Evolutionary conservation across 768 basidiomycete species (phyloP).

Genomic region (Suillus cothurnatus): DNA sequence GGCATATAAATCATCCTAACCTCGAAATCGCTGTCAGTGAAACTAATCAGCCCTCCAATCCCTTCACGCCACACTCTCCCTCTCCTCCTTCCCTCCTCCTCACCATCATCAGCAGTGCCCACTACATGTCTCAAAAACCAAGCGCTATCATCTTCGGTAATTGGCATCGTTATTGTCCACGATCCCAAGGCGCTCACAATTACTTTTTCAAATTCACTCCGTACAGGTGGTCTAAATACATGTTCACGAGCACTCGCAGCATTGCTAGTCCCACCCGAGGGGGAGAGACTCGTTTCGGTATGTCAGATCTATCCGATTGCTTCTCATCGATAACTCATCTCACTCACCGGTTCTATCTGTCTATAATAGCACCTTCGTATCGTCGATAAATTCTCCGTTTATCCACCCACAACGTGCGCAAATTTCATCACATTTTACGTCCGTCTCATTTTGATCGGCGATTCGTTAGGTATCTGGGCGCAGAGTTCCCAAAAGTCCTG

Average conservation of each 20-base stretch:
- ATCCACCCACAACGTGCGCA: constrained; percentile 72
- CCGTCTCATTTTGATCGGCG: constrained; percentile 12
- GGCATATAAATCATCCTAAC: constrained; percentile 26
- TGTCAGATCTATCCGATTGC: constrained; percentile 27
- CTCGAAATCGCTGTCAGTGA: constrained; percentile 14
- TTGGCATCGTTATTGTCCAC: constrained; percentile 22
- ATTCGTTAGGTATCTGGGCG: constrained; percentile 67
- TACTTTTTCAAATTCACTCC: constrained; percentile 11
- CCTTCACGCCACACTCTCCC: constrained; percentile 4
- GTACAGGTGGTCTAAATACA: constrained; percentile 77
- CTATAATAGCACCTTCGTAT: constrained; percentile 60
- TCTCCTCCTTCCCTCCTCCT: constrained; percentile 8
- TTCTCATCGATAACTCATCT: constrained; percentile 15
- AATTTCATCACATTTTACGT: constrained; percentile 14
- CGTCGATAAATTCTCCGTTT: constrained; percentile 74
- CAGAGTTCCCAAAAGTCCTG: constrained; percentile 72
- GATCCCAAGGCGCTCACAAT: constrained; percentile 10
- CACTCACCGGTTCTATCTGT: constrained; percentile 6
- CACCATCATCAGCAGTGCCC: constrained; percentile 32
- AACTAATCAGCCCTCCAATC: constrained; percentile 20
- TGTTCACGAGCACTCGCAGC: constrained; percentile 72
- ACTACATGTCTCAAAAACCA: constrained; percentile 44
- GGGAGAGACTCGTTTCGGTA: constrained; percentile 74
- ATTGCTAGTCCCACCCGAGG: constrained; percentile 66
- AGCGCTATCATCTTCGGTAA: constrained; percentile 78